Evolutionary conservation across 75 land plant species (phyloP).

Genomic region (Chamaecyparis obtusa): DNA sequence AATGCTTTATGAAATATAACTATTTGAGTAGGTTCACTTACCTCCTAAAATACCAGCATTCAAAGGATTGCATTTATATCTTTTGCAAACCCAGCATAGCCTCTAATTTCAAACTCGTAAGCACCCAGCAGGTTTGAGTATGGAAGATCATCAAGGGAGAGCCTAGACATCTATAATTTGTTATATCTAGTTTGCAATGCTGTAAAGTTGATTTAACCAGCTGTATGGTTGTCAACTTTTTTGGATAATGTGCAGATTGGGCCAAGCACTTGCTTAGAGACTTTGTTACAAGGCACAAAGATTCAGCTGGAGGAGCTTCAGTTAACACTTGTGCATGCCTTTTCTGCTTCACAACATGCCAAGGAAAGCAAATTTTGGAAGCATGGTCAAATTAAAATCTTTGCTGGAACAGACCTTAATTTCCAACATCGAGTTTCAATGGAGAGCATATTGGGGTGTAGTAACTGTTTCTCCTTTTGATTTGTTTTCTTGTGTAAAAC

Average conservation of each 20-base stretch:
- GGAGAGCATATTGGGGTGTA: constrained; percentile 31
- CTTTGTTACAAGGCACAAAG: constrained; percentile 22
- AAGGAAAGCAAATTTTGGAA: constrained; percentile 10
- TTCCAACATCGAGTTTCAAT: constrained; percentile 24
- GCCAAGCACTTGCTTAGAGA: constrained; percentile 19
- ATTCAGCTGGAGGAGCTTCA: constrained; percentile 22
- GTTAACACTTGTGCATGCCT: constrained; percentile 16
- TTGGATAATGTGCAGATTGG: constrained; percentile 16
- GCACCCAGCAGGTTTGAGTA: neutral
- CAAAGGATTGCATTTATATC: neutral
- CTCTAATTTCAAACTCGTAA: neutral
- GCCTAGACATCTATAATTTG: neutral
- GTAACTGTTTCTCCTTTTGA: neutral
- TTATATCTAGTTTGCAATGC: neutral
- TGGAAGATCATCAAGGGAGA: neutral
- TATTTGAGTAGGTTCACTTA: neutral
- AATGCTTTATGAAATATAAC: neutral
- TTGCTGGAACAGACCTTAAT: constrained; percentile 21
- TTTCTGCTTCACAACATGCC: constrained; percentile 9
- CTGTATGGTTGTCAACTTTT: neutral
- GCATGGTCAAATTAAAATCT: constrained; percentile 16
- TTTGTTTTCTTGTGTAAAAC: constrained; percentile 7
- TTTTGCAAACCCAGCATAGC: neutral
- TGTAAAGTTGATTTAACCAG: neutral
- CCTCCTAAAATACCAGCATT: neutral